These are phyloP conservation scores for Corchorus olitorius DNA, from an alignment of 345 rosid genomes.

Conservation along the genomic window DNA sequence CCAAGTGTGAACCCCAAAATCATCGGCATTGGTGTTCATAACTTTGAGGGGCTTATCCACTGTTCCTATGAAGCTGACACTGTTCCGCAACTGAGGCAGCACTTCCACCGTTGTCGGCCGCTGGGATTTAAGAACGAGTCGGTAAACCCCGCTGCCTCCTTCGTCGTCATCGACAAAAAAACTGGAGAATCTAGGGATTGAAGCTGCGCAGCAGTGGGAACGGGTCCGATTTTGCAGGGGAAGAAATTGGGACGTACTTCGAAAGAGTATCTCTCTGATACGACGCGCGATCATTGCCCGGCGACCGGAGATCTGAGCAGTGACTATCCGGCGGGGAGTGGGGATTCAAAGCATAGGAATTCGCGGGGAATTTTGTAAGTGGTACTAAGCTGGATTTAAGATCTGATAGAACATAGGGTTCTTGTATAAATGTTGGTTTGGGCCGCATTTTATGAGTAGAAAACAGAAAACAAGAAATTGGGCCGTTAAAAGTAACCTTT, in stretches of 20 bases:
- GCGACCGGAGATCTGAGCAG: background rate
- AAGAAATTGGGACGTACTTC: slow-evolving; percentile 32
- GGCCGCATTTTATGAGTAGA: too few species aligned
- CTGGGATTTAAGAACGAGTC: slow-evolving; percentile 52
- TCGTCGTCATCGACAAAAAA: slow-evolving; percentile 36
- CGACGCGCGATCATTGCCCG: slow-evolving; percentile 39
- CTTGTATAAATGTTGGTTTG: too few species aligned
- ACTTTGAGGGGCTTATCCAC: slow-evolving; percentile 39
- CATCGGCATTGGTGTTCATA: slow-evolving; percentile 7
- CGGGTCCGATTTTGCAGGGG: slow-evolving; percentile 25
- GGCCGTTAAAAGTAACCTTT: too few species aligned
- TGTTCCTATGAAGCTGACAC: slow-evolving; percentile 58
- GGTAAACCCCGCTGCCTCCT: slow-evolving; percentile 47
- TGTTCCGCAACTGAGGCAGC: slow-evolving; percentile 40
- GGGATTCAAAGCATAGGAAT: slow-evolving; percentile 2
- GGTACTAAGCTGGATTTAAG: background rate
- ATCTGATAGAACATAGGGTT: too few species aligned
- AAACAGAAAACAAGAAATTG: too few species aligned
- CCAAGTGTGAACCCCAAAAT: slow-evolving; percentile 44
- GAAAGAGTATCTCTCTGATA: slow-evolving; percentile 25
- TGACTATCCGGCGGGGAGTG: background rate
- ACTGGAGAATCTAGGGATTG: slow-evolving; percentile 29
- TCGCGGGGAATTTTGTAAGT: slow-evolving; percentile 5
- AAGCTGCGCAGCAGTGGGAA: slow-evolving; percentile 24
- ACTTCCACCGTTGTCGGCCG: slow-evolving; percentile 50